A percentile compares a stretch with the other conserved stretches of the same genome.
Conservation (phyloP, 345 rosid species). For the Populus alba region DNA sequence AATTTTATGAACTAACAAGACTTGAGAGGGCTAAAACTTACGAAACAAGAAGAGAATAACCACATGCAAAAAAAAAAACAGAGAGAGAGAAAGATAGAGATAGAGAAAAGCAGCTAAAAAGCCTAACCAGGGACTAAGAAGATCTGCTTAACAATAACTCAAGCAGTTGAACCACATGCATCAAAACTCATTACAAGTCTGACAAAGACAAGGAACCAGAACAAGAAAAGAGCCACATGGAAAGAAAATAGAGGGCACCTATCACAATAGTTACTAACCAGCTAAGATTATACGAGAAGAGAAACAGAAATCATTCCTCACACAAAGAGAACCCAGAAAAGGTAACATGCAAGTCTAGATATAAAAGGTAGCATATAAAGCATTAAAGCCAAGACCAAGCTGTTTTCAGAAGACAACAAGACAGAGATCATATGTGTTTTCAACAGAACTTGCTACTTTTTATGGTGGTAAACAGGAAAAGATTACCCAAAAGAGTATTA, state of each 20-base stretch:
- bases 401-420: slow-evolving; percentile 21
- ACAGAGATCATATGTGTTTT: slow-evolving; percentile 9
- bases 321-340: slow-evolving; percentile 28
- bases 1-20: slow-evolving; percentile 5
- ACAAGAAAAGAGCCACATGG: slow-evolving; percentile 18
- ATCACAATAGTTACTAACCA: slow-evolving; percentile 21
- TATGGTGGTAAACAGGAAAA: slow-evolving; percentile 22
- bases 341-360: slow-evolving; percentile 20
- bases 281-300: slow-evolving; percentile 20
- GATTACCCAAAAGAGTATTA: slow-evolving; percentile 3
- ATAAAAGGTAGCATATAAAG: slow-evolving; percentile 4
- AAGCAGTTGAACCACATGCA: slow-evolving; percentile 37
- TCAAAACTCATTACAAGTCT: slow-evolving; percentile 22
- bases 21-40: slow-evolving; percentile 7
- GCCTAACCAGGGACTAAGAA: slow-evolving; percentile 6
- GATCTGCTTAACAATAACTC: slow-evolving; percentile 8
- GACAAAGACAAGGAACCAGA: slow-evolving; percentile 17
- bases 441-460: slow-evolving; percentile 13
- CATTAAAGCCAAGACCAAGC: slow-evolving; percentile 15
- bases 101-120: background rate
- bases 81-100: no score
- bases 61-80: background rate
- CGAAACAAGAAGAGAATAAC: background rate
- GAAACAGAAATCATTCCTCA: slow-evolving; percentile 32
- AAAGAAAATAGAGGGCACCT: slow-evolving; percentile 10